These are phyloP conservation scores for Acer negundo DNA, from an alignment of 345 rosid species.

Conservation along the genomic window DNA sequence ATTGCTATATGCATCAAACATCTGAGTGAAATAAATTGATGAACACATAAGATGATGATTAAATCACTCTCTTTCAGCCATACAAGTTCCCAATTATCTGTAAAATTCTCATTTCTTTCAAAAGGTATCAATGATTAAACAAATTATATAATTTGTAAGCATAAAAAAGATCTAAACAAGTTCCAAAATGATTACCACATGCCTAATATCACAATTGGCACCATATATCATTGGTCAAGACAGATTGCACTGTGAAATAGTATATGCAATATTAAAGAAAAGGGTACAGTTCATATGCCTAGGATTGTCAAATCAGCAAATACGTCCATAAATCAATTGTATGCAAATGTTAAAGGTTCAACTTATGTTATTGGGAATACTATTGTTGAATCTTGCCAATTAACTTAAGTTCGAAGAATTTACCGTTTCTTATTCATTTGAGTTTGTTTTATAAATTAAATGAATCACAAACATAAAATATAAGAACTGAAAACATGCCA, in stretches of 20 bases:
- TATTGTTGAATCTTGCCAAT: neutral
- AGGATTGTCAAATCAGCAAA: neutral
- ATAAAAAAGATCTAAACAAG: neutral
- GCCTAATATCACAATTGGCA: neutral
- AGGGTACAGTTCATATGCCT: neutral
- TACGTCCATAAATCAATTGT: neutral
- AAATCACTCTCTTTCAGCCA: neutral
- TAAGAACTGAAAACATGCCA: neutral
- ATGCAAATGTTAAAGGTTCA: neutral
- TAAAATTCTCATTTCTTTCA: neutral
- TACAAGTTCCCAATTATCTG: neutral
- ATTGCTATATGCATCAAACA: constrained; percentile 58
- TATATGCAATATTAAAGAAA: neutral
- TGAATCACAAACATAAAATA: neutral
- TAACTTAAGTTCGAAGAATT: neutral
- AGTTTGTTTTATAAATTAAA: neutral
- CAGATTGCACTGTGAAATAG: neutral
- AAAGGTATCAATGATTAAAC: too few relatives aligned
- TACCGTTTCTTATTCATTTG: neutral
- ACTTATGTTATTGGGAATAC: neutral
- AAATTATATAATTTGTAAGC: too few relatives aligned
- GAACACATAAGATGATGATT: constrained; percentile 12
- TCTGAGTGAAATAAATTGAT: constrained; percentile 27
- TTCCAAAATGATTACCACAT: neutral
- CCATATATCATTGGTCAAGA: neutral